Evolutionary conservation across 805 yeast genomes (phyloP).

Genomic region (Blastobotrys parvus): DNA sequence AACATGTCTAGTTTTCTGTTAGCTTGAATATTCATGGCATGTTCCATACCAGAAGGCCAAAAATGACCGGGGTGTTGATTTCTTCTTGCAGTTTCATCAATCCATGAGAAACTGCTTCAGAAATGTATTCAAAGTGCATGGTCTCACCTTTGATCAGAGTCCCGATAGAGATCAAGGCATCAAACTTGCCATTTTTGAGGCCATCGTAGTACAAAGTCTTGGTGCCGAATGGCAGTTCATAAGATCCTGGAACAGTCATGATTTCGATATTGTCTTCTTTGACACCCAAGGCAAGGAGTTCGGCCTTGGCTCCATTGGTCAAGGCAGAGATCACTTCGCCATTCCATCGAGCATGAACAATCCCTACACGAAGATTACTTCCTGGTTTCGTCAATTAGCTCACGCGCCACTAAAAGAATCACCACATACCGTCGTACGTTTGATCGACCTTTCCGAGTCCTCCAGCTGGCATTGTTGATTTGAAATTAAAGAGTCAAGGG

Average conservation of each 20-base stretch:
- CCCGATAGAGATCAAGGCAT: constrained; percentile 90
- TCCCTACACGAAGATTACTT: constrained; percentile 56
- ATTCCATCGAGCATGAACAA: constrained; percentile 97
- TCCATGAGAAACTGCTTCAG: constrained; percentile 80
- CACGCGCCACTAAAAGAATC: background rate
- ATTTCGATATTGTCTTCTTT: constrained; percentile 64
- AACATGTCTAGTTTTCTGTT: constrained; percentile 45
- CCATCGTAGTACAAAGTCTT: constrained; percentile 23
- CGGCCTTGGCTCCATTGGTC: constrained; percentile 64
- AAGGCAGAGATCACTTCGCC: constrained; percentile 63
- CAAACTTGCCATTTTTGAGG: constrained; percentile 26
- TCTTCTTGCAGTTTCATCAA: constrained; percentile 74
- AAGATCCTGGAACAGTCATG: constrained; percentile 91
- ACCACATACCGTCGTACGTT: constrained; percentile 44
- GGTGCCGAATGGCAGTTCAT: constrained; percentile 83
- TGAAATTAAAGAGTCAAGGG: too few relatives aligned
- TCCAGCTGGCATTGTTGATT: constrained; percentile 38
- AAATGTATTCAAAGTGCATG: constrained; percentile 96
- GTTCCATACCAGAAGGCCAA: constrained; percentile 55
- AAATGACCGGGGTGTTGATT: constrained; percentile 71
- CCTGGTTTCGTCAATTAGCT: constrained; percentile 10
- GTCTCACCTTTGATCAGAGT: constrained; percentile 93
- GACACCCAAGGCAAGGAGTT: constrained; percentile 60
- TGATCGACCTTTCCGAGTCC: constrained; percentile 74
- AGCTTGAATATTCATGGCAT: background rate